Base-by-base conservation (phyloP, 1,284 basidiomycete genomes). In the Microbotryum intermedium region DNA sequence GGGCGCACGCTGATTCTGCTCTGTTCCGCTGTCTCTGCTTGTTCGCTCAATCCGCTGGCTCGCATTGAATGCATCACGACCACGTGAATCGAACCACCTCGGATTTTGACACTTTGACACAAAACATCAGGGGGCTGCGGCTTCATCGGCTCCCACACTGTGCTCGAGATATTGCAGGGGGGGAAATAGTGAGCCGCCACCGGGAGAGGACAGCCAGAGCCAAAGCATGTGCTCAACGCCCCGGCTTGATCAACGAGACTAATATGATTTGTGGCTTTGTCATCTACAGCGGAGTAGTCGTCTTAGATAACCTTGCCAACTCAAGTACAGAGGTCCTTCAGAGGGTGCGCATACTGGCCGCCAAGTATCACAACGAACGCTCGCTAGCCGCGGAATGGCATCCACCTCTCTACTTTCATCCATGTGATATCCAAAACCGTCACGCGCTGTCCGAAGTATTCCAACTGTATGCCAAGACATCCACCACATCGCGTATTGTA, bases 321-420 rank as follows among this genome's bases (percentile, higher is more conserved):
- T 59, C 58, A 18, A 43, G 54, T 21, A 26, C 50, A 20, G 58
- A 59, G n/a, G 51, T 54, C 26, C 58, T 59, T 9, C 52, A 53
- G n/a, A 43, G 58, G 29, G 58, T 59, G 16, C 58, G 58, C 20
- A 39, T 59, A 45, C 52, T 59, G 34, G 52, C 58, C n/a, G 30
- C 58, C 9, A 25, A 50, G 21, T 43, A 59, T 39, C 58, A 59
- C 47, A 43, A 16, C 16, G 26, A 43, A 4, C 30, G 18, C 30
- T 28, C 42, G 5, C 55, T 57, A 11, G 48, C 55, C 20, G 9
- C n/a, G 29, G 20, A 20, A 20, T 46, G 21, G 18, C 58, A 59
- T 47, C 58, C 58, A 16, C 58, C 58, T 16, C 58, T 59, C 47
- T 59, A 59, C 52, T 59, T 54, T 30, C 58, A 59, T 52, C 16